Percentiles rank a stretch among this genome's conserved stretches.
Conservation (phyloP, 805 yeast species). For the Candida vaughaniae region DNA sequence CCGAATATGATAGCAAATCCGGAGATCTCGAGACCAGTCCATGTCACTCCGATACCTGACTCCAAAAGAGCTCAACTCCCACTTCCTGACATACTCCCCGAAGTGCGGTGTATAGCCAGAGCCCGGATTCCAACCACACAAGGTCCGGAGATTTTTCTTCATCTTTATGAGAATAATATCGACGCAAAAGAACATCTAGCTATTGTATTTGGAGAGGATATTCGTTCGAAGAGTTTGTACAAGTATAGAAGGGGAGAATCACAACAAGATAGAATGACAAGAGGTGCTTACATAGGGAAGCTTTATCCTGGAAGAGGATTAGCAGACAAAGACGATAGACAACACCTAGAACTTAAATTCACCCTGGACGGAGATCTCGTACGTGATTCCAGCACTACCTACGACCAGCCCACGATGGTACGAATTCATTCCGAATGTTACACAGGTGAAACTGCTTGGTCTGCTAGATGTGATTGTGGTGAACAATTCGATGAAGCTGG, state of each 20-base stretch:
- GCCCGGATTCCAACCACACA: constrained; percentile 96
- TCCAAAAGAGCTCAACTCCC: constrained; percentile 31
- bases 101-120: constrained; percentile 83
- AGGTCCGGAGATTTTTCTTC: constrained; percentile 92
- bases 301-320: constrained; percentile 78
- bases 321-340: constrained; percentile 57
- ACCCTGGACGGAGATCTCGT: constrained; percentile 30
- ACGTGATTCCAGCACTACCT: constrained; percentile 25
- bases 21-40: constrained; percentile 3
- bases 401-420: constrained; percentile 57
- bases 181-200: constrained; percentile 96
- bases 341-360: constrained; percentile 27
- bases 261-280: constrained; percentile 93
- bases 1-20: constrained; percentile 16
- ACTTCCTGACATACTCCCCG: constrained; percentile 61
- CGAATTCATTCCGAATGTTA: constrained; percentile 97
- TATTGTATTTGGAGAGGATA: constrained; percentile 91
- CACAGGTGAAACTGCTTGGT: constrained; percentile 99
- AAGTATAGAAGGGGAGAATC: constrained; percentile 64
- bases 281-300: constrained; percentile 95
- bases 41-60: constrained; percentile 18
- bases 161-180: constrained; percentile 78
- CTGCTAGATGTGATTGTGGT: constrained; percentile 98
- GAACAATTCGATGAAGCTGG: constrained; percentile 99
- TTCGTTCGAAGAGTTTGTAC: constrained; percentile 75